Evolutionary conservation across 345 rosid species (phyloP).

Genomic region (Linum usitatissimum): DNA sequence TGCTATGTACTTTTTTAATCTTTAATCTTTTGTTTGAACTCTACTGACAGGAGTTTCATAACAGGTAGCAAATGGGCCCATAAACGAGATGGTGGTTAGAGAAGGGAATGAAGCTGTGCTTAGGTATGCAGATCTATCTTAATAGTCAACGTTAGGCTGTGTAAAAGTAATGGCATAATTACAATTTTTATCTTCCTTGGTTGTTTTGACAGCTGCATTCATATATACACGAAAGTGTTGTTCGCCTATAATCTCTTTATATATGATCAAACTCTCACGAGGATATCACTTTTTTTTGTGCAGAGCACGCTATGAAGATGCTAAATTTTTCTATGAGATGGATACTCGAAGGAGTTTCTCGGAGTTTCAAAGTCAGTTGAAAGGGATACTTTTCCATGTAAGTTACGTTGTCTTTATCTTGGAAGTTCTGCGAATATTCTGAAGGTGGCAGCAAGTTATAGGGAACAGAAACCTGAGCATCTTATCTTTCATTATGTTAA

Average conservation of each 20-base stretch:
- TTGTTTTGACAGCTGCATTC: background rate
- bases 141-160: background rate
- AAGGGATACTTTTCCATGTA: conserved; percentile 93
- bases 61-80: conserved; percentile 94
- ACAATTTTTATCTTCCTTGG: too few relatives aligned
- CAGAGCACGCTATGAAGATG: conserved; percentile 99
- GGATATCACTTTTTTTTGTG: conserved; percentile 9
- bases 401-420: conserved; percentile 22
- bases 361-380: conserved; percentile 64
- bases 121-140: conserved; percentile 40
- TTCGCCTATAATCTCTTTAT: background rate
- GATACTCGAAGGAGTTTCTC: conserved; percentile 60
- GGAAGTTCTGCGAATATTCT: background rate
- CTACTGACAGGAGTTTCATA: conserved; percentile 15
- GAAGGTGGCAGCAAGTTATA: background rate
- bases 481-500: conserved; percentile 9
- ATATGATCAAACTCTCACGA: background rate
- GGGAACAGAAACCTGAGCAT: background rate
- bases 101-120: conserved; percentile 99
- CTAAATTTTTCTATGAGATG: conserved; percentile 83
- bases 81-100: conserved; percentile 59
- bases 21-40: conserved; percentile 13
- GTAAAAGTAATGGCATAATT: background rate
- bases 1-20: conserved; percentile 8
- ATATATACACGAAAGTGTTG: background rate